phyloP scores from a whole-genome alignment of 2,329 filamentous ascomycete species.

The Amauroascus niger region DNA sequence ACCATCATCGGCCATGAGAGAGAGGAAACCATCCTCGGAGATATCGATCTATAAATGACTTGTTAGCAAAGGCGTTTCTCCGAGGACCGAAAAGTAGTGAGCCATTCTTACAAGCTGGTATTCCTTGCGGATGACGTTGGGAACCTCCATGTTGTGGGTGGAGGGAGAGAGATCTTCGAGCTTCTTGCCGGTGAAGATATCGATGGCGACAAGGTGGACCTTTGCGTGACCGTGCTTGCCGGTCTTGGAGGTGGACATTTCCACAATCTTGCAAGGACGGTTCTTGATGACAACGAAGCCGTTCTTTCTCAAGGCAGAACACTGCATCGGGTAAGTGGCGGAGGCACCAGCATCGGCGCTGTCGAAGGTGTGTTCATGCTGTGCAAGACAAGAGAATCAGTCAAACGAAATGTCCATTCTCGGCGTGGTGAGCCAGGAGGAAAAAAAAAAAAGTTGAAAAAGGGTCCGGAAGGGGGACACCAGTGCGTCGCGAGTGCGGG shows the following conservation, averaged over 20 bases:
- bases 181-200: conserved; percentile 99
- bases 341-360: conserved; percentile 94
- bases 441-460: not conserved
- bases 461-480: not conserved
- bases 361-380: conserved; percentile 76
- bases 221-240: conserved; percentile 99
- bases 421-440: not conserved
- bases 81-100: not conserved
- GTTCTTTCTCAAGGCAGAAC: conserved; percentile 99
- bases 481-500: not conserved
- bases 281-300: conserved; percentile 96
- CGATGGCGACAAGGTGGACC: conserved; percentile 94
- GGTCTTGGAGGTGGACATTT: conserved; percentile 99
- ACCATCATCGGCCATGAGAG: conserved; percentile 80
- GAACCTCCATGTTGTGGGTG: conserved; percentile 80
- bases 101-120: conserved; percentile 74
- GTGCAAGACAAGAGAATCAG: conserved; percentile 18
- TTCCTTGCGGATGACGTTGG: conserved; percentile 81
- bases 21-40: conserved; percentile 87
- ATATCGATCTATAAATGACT: conserved; percentile 61
- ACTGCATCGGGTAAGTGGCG: conserved; percentile 93
- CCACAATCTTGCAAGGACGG: conserved; percentile 99
- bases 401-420: not conserved
- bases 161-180: conserved; percentile 97
- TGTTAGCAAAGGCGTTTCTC: not conserved